Conservation (phyloP, 441 rosid species). For the Cnidoscolus chayamansa region DNA sequence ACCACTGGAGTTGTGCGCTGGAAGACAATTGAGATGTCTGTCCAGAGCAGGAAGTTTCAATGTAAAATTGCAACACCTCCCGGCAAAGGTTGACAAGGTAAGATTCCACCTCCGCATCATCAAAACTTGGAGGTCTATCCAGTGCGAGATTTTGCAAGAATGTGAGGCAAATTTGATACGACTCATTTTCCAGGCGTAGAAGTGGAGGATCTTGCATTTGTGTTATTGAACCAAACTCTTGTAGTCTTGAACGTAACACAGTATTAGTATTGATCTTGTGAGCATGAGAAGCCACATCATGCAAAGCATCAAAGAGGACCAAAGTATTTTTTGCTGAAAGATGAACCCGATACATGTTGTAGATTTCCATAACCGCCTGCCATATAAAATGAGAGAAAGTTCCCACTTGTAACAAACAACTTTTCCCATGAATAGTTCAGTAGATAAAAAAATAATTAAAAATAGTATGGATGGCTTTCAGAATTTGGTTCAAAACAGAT, state of each 20-base stretch:
- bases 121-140: slow-evolving; percentile 53
- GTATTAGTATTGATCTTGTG: slow-evolving; percentile 69
- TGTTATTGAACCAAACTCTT: slow-evolving; percentile 83
- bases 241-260: slow-evolving; percentile 69
- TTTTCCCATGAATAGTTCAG: not conserved
- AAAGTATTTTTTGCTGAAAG: slow-evolving; percentile 74
- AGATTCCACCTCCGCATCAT: slow-evolving; percentile 64
- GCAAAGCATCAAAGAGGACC: slow-evolving; percentile 80
- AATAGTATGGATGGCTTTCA: not conserved
- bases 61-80: slow-evolving; percentile 77
- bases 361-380: slow-evolving; percentile 98
- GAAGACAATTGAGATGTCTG: slow-evolving; percentile 42
- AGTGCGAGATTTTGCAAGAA: slow-evolving; percentile 74
- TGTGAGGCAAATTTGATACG: slow-evolving; percentile 92
- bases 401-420: not conserved
- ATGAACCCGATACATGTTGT: slow-evolving; percentile 73
- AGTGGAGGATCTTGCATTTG: slow-evolving; percentile 99
- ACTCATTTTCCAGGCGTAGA: slow-evolving; percentile 92
- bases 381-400: slow-evolving; percentile 19
- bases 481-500: not conserved
- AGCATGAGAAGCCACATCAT: slow-evolving; percentile 78
- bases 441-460: not conserved
- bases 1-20: slow-evolving; percentile 47
- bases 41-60: slow-evolving; percentile 49
- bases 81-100: slow-evolving; percentile 63